Percentiles rank a stretch among this genome's conserved stretches.
Evolutionary conservation across 805 yeast genomes (phyloP).

Genomic region (Diddensiella caesifluorescens): DNA sequence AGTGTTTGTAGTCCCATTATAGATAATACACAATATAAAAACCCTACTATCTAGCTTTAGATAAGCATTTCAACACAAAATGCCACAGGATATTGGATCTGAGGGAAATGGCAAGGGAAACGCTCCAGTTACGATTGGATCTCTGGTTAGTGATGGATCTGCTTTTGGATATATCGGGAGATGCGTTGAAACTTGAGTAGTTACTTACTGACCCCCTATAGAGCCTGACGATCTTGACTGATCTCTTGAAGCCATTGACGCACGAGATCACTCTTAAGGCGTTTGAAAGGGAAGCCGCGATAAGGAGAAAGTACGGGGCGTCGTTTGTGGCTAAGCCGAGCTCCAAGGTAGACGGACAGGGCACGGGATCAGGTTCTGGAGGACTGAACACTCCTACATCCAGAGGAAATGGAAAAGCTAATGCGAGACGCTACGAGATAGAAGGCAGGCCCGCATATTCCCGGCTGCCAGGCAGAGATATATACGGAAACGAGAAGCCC

Average conservation of each 20-base stretch:
- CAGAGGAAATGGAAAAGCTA: constrained; percentile 13
- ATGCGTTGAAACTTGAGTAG: too few relatives aligned
- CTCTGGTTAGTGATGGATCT: neutral
- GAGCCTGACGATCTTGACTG: constrained; percentile 25
- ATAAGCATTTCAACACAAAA: too few relatives aligned
- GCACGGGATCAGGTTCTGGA: too few relatives aligned
- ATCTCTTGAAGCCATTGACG: constrained; percentile 29
- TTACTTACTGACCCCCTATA: too few relatives aligned
- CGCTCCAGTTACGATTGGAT: neutral
- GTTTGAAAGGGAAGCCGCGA: constrained; percentile 29
- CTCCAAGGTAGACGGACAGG: constrained; percentile 5
- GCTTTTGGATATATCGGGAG: neutral
- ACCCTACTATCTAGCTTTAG: too few relatives aligned
- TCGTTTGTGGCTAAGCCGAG: constrained; percentile 15
- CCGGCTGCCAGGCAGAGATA: constrained; percentile 34
- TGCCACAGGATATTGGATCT: too few relatives aligned
- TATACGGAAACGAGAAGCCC: constrained; percentile 37
- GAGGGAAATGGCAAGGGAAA: constrained; percentile 1
- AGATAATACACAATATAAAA: too few relatives aligned
- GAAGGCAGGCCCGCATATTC: constrained; percentile 22
- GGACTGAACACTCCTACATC: constrained; percentile 1
- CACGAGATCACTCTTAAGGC: constrained; percentile 34
- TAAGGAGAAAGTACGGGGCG: constrained; percentile 32
- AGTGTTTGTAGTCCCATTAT: too few relatives aligned
- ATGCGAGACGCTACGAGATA: constrained; percentile 18